These are phyloP conservation scores for Penstemon davidsonii DNA, from an alignment of 257 asterid species.

Conservation along the genomic window DNA sequence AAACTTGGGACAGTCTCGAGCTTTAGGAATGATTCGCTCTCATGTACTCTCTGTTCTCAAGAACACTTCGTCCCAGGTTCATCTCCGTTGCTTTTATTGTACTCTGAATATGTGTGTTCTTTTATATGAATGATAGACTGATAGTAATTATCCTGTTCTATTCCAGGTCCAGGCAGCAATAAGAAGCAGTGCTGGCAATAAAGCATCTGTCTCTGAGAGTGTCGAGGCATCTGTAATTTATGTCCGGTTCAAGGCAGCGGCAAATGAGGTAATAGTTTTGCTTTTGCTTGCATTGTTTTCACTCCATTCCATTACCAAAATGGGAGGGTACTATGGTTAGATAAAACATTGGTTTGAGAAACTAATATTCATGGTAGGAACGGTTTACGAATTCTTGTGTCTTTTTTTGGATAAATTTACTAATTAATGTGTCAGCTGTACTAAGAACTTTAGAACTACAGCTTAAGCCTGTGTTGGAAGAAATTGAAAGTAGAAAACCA, in stretches of 20 bases:
- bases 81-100: conserved; percentile 27
- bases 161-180: conserved; percentile 82
- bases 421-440: conserved; percentile 22
- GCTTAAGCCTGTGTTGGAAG: conserved; percentile 95
- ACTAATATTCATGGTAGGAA: conserved; percentile 19
- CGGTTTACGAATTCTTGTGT: conserved; percentile 15
- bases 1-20: conserved; percentile 73
- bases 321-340: conserved; percentile 18
- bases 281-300: conserved; percentile 22
- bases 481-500: conserved; percentile 88
- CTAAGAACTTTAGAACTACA: conserved; percentile 41
- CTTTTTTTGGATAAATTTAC: not conserved
- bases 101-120: conserved; percentile 21
- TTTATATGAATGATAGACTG: conserved; percentile 26
- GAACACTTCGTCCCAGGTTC: conserved; percentile 92
- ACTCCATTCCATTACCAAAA: conserved; percentile 18
- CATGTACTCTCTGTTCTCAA: conserved; percentile 81
- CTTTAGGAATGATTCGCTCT: conserved; percentile 93
- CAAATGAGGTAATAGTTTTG: conserved; percentile 68
- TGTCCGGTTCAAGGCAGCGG: conserved; percentile 97
- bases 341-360: conserved; percentile 5
- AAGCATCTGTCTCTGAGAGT: conserved; percentile 82
- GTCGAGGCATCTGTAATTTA: conserved; percentile 91
- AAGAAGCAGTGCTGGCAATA: conserved; percentile 67
- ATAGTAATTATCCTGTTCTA: conserved; percentile 22